Base-by-base conservation (phyloP, 371 early-diverging fungal species). In the Mortierella sp. region DNA sequence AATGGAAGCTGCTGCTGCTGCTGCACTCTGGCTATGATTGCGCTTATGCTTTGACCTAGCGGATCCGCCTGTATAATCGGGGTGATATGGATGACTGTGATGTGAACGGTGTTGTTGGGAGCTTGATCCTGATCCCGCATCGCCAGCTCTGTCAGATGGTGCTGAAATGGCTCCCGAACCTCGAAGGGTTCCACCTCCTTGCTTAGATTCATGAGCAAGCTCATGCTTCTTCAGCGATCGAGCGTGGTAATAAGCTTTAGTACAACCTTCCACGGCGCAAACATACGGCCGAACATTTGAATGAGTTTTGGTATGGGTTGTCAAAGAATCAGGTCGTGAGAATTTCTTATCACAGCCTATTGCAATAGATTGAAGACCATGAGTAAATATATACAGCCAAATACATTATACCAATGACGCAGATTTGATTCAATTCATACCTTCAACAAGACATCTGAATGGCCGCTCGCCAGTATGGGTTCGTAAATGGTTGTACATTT, bases 221-320 rank as follows among this genome's bases (percentile, higher is more conserved):
- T 90, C 84, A 68, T 95, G 95, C 72, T 95, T 95, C 45, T 91
- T 87, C 28, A 95, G 86, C 1, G 93, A 93, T 47, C 95, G 88
- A 15, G 93, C 89, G 71, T 95, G 95, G 74, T 92, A 93, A 81
- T 93, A 93, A 19, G 93, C 90, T 69, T 93, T 92, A n/a, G 85
- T 85, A 70, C 93, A 94, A 13, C 85, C 86, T 28, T 86, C 84
- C n/a, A 87, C 68, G 19, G 84, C 66, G 67, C 94, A 94, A 26
- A 86, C 76, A 71, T 85, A 92, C 0, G 94, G 94, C 55, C 92
- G 87, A 57, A 90, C 76, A 56, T 89, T 90, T 17, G 92, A 92
- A 79, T 96, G 96, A 1, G 96, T 96, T 81, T 94, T 94, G 60
- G 93, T 86, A 68, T 97, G 97, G 15, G 96, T 95, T 34, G 94